A percentile compares a stretch with the other conserved stretches of the same genome.
phyloP scores from a whole-genome alignment of 192 early-diverging fungal genomes.

The Rhizophlyctis rosea region DNA sequence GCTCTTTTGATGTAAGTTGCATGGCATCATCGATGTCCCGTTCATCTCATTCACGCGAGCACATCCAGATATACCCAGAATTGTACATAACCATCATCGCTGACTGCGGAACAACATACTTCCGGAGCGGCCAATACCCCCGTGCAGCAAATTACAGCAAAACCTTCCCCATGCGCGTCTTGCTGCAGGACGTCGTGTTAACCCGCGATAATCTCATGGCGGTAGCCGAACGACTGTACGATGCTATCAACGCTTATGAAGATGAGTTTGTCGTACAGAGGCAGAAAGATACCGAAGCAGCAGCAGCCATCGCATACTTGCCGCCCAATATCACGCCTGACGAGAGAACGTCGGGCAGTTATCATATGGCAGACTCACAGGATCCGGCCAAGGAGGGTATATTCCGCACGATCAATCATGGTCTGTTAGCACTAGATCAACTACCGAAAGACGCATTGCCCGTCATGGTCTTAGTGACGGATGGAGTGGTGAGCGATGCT shows the following conservation, averaged over 20 bases:
- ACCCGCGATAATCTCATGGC: constrained; percentile 29
- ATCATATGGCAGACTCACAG: neutral
- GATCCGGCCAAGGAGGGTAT: constrained; percentile 3
- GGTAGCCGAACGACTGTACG: constrained; percentile 39
- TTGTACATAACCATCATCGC: constrained; percentile 46
- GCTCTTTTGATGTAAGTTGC: constrained; percentile 16
- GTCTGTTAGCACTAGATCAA: constrained; percentile 36
- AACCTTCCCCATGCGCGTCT: constrained; percentile 34
- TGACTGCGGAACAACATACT: constrained; percentile 37
- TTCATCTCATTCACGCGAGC: neutral
- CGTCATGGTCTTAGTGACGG: constrained; percentile 43
- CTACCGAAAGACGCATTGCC: constrained; percentile 37
- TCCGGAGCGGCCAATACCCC: constrained; percentile 27
- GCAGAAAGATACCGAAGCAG: constrained; percentile 11
- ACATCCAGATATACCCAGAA: constrained; percentile 29
- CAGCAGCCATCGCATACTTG: constrained; percentile 8
- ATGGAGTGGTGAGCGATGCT: constrained; percentile 39
- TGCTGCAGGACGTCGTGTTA: constrained; percentile 46
- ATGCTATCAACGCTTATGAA: constrained; percentile 45
- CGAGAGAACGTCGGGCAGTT: neutral
- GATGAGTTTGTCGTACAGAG: constrained; percentile 34
- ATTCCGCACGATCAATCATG: constrained; percentile 34
- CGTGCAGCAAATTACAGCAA: constrained; percentile 23
- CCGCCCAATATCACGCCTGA: neutral
- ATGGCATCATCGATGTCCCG: neutral